Evolutionary conservation across 441 rosid species (phyloP).

Genomic region (Codiaeum variegatum): DNA sequence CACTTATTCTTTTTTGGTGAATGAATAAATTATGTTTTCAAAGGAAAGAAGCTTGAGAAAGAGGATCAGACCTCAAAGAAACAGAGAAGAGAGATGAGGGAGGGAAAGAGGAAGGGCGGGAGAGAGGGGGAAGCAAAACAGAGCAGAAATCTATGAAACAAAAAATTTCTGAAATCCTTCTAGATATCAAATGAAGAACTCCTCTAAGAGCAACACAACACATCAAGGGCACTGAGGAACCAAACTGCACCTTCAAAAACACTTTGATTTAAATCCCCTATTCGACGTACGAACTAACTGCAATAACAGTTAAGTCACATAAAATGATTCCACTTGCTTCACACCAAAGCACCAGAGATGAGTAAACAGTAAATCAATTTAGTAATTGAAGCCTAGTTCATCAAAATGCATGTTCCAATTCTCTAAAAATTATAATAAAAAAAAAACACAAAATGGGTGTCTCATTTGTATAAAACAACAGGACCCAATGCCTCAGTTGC

Average conservation of each 20-base stretch:
- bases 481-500: background rate
- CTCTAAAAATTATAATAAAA: background rate
- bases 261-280: background rate
- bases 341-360: background rate
- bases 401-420: background rate
- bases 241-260: background rate
- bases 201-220: background rate
- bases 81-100: background rate
- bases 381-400: background rate
- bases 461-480: background rate
- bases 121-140: background rate
- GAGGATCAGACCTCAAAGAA: background rate
- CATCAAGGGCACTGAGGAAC: background rate
- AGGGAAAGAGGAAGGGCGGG: background rate
- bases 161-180: background rate
- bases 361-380: background rate
- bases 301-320: background rate
- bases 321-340: background rate
- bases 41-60: background rate
- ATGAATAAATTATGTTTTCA: background rate
- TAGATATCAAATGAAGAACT: background rate
- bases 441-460: background rate
- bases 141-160: background rate
- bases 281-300: background rate
- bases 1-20: background rate